Percentiles rank a stretch among this genome's conserved stretches.
These are phyloP conservation scores for Sugiyamaella boreocaroliniensis DNA, from an alignment of 805 yeast genomes.

Conservation along the genomic window DNA sequence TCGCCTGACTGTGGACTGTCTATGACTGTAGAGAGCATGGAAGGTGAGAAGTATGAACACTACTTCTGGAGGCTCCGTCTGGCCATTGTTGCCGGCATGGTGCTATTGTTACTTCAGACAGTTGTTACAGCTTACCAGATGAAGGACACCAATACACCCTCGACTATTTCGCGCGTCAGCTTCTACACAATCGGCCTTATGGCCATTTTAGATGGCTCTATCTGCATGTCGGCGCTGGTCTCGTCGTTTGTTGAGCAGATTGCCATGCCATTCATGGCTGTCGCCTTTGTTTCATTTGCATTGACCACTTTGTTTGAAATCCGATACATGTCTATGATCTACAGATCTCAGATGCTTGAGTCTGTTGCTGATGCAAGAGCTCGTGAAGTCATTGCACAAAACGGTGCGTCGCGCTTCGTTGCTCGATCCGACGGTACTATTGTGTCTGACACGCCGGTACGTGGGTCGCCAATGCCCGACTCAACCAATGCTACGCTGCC, in stretches of 20 bases:
- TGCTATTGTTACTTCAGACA: conserved; percentile 47
- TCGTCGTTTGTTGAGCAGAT: conserved; percentile 49
- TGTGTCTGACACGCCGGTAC: neutral
- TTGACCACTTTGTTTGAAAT: conserved; percentile 69
- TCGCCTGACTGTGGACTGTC: conserved; percentile 85
- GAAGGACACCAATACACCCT: conserved; percentile 68
- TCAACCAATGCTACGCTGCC: conserved; percentile 17
- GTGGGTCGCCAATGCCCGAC: neutral
- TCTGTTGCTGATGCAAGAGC: conserved; percentile 34
- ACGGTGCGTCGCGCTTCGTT: conserved; percentile 17
- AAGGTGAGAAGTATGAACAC: conserved; percentile 55
- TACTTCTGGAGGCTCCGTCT: conserved; percentile 34
- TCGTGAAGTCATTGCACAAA: conserved; percentile 7
- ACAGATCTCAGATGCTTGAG: conserved; percentile 51
- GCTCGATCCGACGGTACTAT: conserved; percentile 22
- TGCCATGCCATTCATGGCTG: conserved; percentile 60
- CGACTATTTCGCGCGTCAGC: conserved; percentile 67
- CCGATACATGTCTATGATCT: conserved; percentile 62
- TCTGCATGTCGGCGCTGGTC: conserved; percentile 56
- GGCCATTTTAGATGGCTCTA: conserved; percentile 60
- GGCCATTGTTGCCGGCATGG: conserved; percentile 39
- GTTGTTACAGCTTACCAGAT: conserved; percentile 60
- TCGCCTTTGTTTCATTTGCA: conserved; percentile 62
- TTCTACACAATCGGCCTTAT: conserved; percentile 56
- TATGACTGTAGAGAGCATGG: conserved; percentile 33